Evolutionary conservation across 768 basidiomycete species (phyloP).

Genomic region (Jaapia argillacea): DNA sequence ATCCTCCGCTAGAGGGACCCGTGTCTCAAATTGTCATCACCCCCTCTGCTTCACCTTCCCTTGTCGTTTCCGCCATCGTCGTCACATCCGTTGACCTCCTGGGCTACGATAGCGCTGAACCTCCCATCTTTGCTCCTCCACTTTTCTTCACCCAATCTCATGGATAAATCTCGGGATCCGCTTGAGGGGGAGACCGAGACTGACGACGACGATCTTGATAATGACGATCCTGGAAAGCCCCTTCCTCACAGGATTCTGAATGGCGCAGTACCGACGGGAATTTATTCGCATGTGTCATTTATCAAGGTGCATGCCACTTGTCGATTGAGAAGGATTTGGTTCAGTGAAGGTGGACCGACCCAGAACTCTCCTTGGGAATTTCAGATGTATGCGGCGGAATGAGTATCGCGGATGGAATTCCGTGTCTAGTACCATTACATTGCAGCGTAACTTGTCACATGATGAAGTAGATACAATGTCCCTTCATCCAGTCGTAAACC

Average conservation of each 20-base stretch:
- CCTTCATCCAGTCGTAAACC: no score
- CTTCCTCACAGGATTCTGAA: constrained; percentile 5
- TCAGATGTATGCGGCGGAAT: constrained; percentile 40
- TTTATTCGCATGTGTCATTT: constrained; percentile 59
- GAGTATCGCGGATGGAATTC: no score
- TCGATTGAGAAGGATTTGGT: constrained; percentile 69
- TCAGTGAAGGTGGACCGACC: constrained; percentile 43
- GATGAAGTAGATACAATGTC: no score
- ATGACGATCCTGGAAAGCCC: constrained; percentile 8
- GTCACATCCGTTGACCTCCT: constrained; percentile 51
- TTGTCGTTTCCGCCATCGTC: constrained; percentile 50
- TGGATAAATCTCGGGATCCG: constrained; percentile 7
- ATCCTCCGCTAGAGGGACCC: constrained; percentile 39
- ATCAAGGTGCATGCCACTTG: constrained; percentile 74
- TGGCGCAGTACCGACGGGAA: constrained; percentile 35
- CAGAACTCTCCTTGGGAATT: constrained; percentile 69
- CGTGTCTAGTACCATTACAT: no score
- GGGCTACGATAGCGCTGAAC: constrained; percentile 56
- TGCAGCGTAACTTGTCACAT: no score
- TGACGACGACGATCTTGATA: constrained; percentile 9
- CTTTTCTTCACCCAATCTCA: constrained; percentile 41
- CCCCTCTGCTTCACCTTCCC: constrained; percentile 63
- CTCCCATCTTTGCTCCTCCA: constrained; percentile 50
- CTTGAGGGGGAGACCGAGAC: constrained; percentile 14
- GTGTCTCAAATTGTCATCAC: constrained; percentile 31